Base-by-base conservation (phyloP, 352 stramenopile species). In the Pythium brassicae region DNA sequence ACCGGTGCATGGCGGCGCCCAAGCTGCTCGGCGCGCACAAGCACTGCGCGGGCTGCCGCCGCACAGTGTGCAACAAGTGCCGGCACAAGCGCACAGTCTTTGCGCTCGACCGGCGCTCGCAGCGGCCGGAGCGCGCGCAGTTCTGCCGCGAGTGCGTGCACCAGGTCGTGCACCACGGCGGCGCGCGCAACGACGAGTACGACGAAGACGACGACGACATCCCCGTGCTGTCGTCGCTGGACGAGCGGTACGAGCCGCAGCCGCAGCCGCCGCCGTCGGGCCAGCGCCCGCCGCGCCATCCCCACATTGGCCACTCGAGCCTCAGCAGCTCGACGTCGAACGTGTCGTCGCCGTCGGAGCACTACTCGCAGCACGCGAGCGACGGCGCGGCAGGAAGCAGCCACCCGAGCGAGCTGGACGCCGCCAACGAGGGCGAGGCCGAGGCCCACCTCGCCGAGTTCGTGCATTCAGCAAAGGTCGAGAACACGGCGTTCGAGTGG, bases 111-210 rank as follows among this genome's bases (percentile, higher is more conserved):
- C 27, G 68, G 20, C 76, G 75, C 1, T 74, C 71, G 27, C 69
- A 73, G 8, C 70, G 69, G 22, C 74, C 78, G 0, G 65, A 69
- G 50, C 73, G 69, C 37, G 73, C 79, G 45, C 51, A 43, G 4
- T 88, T 88, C 50, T 88, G 78, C 37, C 71, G 65, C 27, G 74
- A 81, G 42, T 88, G 78, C 43, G 69, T 88, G 22, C 63, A 73
- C 58, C 65, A 66, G n/a, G 71, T 83, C 27, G 62, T 78, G 20
- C 53, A 68, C 3, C 46, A 42, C 37, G 46, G 55, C 0, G 49
- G 42, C 27, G 19, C 61, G 53, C 17, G 20, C 25, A 12, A 34
- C 50, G 50, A 39, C 17, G 52, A 54, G 3, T 35, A 62, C 11
- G 60, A 74, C 34, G 62, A 74, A 25, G 72, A 71, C 37, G 61